These are phyloP conservation scores for Lasiosphaeria miniovina DNA, from an alignment of 495 filamentous ascomycete species.

Conservation along the genomic window DNA sequence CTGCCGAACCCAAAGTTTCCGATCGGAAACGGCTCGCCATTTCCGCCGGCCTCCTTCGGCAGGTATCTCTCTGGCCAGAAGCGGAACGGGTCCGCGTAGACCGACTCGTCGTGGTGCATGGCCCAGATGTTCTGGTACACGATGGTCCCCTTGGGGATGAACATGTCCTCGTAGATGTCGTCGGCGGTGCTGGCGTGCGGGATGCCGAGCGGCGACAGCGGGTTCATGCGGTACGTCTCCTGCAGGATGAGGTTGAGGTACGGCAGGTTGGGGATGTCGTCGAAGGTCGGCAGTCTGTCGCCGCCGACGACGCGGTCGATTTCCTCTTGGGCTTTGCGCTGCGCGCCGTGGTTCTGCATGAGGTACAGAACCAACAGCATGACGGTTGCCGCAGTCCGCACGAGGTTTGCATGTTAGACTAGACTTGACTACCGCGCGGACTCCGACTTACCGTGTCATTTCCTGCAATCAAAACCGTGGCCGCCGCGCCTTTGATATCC, in stretches of 20 bases:
- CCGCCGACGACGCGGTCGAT: slow-evolving; percentile 52
- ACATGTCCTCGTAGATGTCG: slow-evolving; percentile 49
- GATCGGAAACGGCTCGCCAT: slow-evolving; percentile 47
- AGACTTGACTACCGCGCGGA: not conserved
- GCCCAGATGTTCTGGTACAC: slow-evolving; percentile 48
- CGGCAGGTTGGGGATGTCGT: slow-evolving; percentile 48
- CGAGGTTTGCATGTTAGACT: not conserved
- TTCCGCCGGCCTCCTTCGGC: slow-evolving; percentile 40
- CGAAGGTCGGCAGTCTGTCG: slow-evolving; percentile 47
- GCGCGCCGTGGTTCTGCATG: slow-evolving; percentile 44
- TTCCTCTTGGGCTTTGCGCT: slow-evolving; percentile 55
- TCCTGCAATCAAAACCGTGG: slow-evolving; percentile 49
- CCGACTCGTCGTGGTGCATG: slow-evolving; percentile 40
- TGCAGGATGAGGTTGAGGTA: slow-evolving; percentile 53
- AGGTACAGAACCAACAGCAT: slow-evolving; percentile 42
- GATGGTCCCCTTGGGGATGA: slow-evolving; percentile 46
- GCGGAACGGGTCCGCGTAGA: slow-evolving; percentile 38
- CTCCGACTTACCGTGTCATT: slow-evolving; percentile 41
- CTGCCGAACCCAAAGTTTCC: slow-evolving; percentile 55
- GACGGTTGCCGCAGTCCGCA: slow-evolving; percentile 37
- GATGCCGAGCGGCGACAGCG: slow-evolving; percentile 57
- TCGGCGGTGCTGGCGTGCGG: slow-evolving; percentile 55
- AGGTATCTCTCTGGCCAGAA: slow-evolving; percentile 49
- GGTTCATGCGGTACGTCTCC: slow-evolving; percentile 61
- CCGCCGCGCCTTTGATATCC: slow-evolving; percentile 49